Evolutionary conservation across 2,329 filamentous ascomycete species (phyloP).

Genomic region (Alternaria triticina): DNA sequence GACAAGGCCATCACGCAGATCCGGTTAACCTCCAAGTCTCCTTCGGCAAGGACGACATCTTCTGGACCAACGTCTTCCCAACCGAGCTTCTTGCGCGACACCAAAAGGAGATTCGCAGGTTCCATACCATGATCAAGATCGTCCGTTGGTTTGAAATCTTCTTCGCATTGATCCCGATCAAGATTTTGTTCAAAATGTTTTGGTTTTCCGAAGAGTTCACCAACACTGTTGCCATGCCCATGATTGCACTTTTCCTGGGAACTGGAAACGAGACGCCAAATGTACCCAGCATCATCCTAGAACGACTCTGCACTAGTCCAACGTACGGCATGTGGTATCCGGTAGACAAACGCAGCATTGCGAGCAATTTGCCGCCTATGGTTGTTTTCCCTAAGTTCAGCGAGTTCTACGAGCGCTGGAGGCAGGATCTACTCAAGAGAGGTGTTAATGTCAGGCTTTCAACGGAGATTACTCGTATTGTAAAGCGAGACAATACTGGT

Average conservation of each 20-base stretch:
- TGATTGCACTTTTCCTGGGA: constrained; percentile 75
- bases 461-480: constrained; percentile 62
- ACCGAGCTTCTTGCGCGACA: constrained; percentile 64
- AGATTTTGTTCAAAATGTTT: constrained; percentile 70
- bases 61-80: constrained; percentile 72
- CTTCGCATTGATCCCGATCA: constrained; percentile 67
- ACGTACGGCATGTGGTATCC: constrained; percentile 67
- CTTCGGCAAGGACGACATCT: constrained; percentile 67
- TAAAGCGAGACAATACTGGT: constrained; percentile 59
- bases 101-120: constrained; percentile 61
- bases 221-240: constrained; percentile 73
- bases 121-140: constrained; percentile 62
- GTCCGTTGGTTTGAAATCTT: constrained; percentile 67
- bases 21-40: constrained; percentile 67
- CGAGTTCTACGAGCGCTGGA: constrained; percentile 67
- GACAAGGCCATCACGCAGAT: constrained; percentile 63
- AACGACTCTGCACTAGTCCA: constrained; percentile 58
- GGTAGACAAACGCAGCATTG: constrained; percentile 55
- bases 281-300: constrained; percentile 71
- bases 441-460: constrained; percentile 64
- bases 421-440: constrained; percentile 57
- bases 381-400: constrained; percentile 69
- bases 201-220: constrained; percentile 73
- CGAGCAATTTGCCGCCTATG: constrained; percentile 61
- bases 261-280: constrained; percentile 78